A percentile compares a stretch with the other conserved stretches of the same genome.
Conservation (phyloP, 768 basidiomycete species). For the Austroboletus festivus region DNA sequence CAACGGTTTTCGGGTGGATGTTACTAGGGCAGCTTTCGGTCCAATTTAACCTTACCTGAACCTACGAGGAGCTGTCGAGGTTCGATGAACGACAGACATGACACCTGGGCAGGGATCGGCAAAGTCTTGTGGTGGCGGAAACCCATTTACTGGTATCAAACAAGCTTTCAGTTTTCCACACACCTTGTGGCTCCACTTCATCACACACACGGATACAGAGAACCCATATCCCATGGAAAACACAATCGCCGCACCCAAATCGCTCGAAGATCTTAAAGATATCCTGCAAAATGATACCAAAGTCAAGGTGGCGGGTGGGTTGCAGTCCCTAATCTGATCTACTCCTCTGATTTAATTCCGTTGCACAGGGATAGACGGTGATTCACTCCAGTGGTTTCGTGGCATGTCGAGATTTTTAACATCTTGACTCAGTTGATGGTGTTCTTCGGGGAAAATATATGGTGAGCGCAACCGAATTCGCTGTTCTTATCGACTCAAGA, state of each 20-base stretch:
- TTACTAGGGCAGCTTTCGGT: too few species aligned
- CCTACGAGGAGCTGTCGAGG: slow-evolving; percentile 54
- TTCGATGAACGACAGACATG: slow-evolving; percentile 51
- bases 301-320: slow-evolving; percentile 89
- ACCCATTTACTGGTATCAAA: slow-evolving; percentile 2
- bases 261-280: slow-evolving; percentile 53
- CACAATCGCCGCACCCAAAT: slow-evolving; percentile 41
- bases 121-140: slow-evolving; percentile 27
- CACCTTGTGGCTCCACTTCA: not conserved
- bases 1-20: too few species aligned
- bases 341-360: not conserved
- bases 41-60: slow-evolving; percentile 44
- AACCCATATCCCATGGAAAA: slow-evolving; percentile 12
- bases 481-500: slow-evolving; percentile 7
- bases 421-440: slow-evolving; percentile 68
- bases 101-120: slow-evolving; percentile 47
- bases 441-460: slow-evolving; percentile 93
- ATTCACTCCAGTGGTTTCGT: slow-evolving; percentile 13
- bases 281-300: slow-evolving; percentile 66
- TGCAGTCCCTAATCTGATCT: not conserved
- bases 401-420: slow-evolving; percentile 7
- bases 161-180: not conserved
- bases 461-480: slow-evolving; percentile 39
- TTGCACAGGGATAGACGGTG: slow-evolving; percentile 64
- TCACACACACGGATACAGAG: not conserved